These are phyloP conservation scores for Astrephomene gubernaculifera DNA, from an alignment of 139 green algal genomes.

Conservation along the genomic window DNA sequence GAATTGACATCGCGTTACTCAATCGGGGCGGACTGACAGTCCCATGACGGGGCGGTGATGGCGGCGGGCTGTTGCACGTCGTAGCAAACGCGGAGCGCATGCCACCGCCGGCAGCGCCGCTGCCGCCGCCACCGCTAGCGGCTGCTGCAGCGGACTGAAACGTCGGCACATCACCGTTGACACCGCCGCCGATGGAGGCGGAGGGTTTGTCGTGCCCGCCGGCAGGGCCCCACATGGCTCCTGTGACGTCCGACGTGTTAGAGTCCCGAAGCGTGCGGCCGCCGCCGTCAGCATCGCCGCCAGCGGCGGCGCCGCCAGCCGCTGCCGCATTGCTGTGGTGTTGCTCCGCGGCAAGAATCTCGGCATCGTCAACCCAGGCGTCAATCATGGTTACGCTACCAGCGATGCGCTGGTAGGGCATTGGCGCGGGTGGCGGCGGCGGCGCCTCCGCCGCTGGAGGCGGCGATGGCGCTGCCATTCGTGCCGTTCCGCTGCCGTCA, in stretches of 20 bases:
- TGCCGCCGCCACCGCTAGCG: neutral
- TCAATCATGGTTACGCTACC: constrained; percentile 37
- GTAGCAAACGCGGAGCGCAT: neutral
- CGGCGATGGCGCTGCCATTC: no score
- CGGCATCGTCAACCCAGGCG: neutral
- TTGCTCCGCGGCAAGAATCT: neutral
- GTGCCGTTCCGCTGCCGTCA: no score
- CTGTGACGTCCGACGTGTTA: neutral
- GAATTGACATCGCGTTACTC: constrained; percentile 39
- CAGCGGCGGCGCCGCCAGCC: neutral
- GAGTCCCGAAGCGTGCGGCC: neutral
- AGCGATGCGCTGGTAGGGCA: constrained; percentile 3
- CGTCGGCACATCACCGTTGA: no score
- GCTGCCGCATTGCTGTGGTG: neutral
- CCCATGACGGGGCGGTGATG: neutral
- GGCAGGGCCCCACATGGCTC: neutral
- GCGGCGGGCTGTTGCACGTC: constrained; percentile 18
- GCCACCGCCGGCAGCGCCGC: neutral
- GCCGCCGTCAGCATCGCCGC: neutral
- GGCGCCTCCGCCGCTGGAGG: no score
- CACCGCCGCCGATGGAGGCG: neutral
- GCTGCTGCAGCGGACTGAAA: neutral
- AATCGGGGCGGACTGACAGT: neutral
- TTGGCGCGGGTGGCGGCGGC: no score
- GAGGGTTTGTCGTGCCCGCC: neutral